Evolutionary conservation across 495 filamentous ascomycete genomes (phyloP).

Genomic region (Xylaria longipes): DNA sequence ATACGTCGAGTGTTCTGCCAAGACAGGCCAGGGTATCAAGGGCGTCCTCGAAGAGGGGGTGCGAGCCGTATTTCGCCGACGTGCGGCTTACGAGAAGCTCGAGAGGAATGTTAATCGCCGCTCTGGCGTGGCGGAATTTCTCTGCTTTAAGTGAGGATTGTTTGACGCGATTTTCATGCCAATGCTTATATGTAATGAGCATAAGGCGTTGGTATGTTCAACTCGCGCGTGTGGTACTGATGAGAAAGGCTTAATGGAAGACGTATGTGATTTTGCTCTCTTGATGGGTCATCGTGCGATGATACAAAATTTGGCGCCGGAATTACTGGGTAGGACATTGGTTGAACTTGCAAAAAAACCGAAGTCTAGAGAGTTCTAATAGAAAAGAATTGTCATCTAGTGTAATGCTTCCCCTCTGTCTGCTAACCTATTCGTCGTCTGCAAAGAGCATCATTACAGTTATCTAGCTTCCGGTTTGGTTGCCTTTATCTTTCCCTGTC

Average conservation of each 20-base stretch:
- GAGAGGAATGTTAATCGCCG: neutral
- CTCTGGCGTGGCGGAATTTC: slow-evolving; percentile 2
- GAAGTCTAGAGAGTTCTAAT: neutral
- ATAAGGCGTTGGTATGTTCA: neutral
- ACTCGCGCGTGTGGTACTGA: neutral
- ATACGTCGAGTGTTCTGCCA: slow-evolving; percentile 41
- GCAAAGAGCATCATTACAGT: neutral
- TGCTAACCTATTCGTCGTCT: neutral
- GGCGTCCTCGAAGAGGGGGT: slow-evolving; percentile 34
- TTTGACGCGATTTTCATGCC: slow-evolving; percentile 11
- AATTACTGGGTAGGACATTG: neutral
- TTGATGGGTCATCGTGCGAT: neutral
- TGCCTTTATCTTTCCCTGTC: no score
- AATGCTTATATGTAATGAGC: neutral
- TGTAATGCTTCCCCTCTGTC: neutral
- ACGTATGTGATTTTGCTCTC: neutral
- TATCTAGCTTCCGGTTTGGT: no score
- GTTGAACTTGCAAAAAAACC: neutral
- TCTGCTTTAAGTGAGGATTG: slow-evolving; percentile 32
- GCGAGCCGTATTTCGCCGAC: slow-evolving; percentile 27
- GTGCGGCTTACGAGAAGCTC: slow-evolving; percentile 20
- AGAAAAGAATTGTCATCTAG: neutral
- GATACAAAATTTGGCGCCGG: neutral
- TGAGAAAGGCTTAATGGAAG: neutral
- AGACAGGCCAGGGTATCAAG: slow-evolving; percentile 34